Evolutionary conservation across 495 filamentous ascomycete species (phyloP).

Genomic region (Daldinia grandis): DNA sequence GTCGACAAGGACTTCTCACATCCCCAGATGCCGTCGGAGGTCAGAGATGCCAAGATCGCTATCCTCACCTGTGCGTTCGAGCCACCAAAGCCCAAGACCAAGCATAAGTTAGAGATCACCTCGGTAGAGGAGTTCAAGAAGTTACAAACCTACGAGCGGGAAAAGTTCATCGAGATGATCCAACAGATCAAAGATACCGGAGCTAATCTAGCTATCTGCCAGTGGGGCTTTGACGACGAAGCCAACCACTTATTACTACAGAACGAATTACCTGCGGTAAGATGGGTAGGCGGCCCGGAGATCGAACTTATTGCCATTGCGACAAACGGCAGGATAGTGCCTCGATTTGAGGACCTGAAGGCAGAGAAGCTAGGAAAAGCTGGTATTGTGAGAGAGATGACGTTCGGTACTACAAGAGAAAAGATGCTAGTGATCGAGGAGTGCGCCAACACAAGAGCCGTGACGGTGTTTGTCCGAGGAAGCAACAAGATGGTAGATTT

Average conservation of each 20-base stretch:
- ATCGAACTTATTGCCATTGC: constrained; percentile 99
- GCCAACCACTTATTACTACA: constrained; percentile 96
- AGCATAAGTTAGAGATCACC: constrained; percentile 99
- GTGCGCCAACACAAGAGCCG: constrained; percentile 95
- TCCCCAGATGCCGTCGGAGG: constrained; percentile 96
- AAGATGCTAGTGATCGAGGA: constrained; percentile 99
- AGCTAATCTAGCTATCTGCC: constrained; percentile 97
- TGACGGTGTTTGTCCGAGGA: constrained; percentile 93
- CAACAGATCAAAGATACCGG: constrained; percentile 96
- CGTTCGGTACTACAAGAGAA: constrained; percentile 95
- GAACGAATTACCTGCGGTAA: constrained; percentile 93
- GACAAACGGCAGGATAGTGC: constrained; percentile 96
- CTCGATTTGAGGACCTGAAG: constrained; percentile 93
- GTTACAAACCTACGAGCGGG: constrained; percentile 90
- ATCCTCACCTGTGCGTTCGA: constrained; percentile 99
- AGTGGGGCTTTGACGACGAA: constrained; percentile 99
- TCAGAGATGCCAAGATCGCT: constrained; percentile 92
- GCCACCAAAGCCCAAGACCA: constrained; percentile 99
- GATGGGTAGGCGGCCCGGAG: constrained; percentile 98
- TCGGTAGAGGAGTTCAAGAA: constrained; percentile 98
- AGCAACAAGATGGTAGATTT: constrained; percentile 96
- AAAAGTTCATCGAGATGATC: constrained; percentile 99
- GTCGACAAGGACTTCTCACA: constrained; percentile 99
- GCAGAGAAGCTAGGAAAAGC: constrained; percentile 89
- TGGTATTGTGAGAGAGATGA: constrained; percentile 91